Base-by-base conservation (phyloP, 1,139 yeast genomes). In the Lodderomyces jiufengensis region DNA sequence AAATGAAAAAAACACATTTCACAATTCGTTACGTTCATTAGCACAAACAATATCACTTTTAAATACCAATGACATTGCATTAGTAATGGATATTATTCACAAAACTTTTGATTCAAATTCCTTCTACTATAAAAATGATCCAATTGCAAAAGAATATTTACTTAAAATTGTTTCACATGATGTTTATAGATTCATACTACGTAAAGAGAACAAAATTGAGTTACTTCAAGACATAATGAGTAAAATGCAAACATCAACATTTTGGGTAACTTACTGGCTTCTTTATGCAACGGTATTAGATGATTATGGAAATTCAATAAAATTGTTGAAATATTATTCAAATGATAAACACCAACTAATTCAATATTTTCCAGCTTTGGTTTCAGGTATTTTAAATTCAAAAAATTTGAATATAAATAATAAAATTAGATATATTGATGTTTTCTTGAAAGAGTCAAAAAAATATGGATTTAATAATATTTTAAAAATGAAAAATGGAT, bases 11-110 rank as follows among this genome's bases (percentile, higher is more conserved):
- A 24, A 29, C 10, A 45, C 44, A 21, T 57, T 61, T 34, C 64
- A 57, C 42, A 54, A 55, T 35, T 39, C 54, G 2, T 36, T 65
- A 5, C 43, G 66, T 27, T 51, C 62, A 4, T 34, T 61, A 15
- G 63, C 57, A 1, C 68, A 63, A 39, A 43, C 59, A n/a, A 29
- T 64, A 6, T 57, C 70, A 1, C 41, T 51, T n/a, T 38, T 59
- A 8, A 43, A 48, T 3, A 38, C 54, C 1, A 38, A 41, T 1
- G 44, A 50, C 16, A 37, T 49, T 2, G 48, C 57, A 1, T 13
- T 3, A 2, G 39, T 47, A 3, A 32, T 62, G 11, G 51, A 55
- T 32, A 31, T 34, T 12, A 23, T 57, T 5, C 34, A 45, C 28
- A 24, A 26, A 1, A 40, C 42, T 16, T 34, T 49, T 4, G 18